A percentile compares a stretch with the other conserved stretches of the same genome.
phyloP scores from a whole-genome alignment of 768 basidiomycete genomes.

The Rhodosporidiobolus sp. region DNA sequence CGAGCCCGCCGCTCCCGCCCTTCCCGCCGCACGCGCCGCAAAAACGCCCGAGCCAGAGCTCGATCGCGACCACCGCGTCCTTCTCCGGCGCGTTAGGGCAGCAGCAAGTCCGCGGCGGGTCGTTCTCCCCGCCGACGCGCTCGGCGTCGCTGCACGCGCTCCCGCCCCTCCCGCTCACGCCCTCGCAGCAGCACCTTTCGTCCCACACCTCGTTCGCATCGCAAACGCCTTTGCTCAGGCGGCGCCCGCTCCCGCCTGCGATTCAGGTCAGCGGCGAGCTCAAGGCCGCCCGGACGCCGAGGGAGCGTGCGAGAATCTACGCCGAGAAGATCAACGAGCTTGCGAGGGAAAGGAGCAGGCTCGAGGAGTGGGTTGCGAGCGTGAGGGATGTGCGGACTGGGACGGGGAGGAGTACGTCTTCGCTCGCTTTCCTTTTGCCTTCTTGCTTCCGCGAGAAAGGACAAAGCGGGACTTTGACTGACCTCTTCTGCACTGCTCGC shows the following conservation, averaged over 20 bases:
- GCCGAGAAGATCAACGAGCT: slow-evolving; percentile 80
- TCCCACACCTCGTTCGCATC: neutral
- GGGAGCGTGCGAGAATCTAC: slow-evolving; percentile 71
- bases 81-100: neutral
- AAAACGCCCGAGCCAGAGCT: slow-evolving; percentile 9
- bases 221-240: slow-evolving; percentile 21
- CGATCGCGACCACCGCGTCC: neutral
- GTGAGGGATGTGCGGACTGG: slow-evolving; percentile 41
- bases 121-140: neutral
- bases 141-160: neutral
- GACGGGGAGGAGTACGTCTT: slow-evolving; percentile 1
- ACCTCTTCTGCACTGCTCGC: rapidly evolving
- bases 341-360: slow-evolving; percentile 68
- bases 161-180: neutral
- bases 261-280: slow-evolving; percentile 55
- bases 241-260: slow-evolving; percentile 61
- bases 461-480: no score
- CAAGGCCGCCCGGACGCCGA: slow-evolving; percentile 55
- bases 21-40: neutral
- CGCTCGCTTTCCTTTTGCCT: neutral
- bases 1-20: neutral
- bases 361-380: slow-evolving; percentile 69
- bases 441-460: no score
- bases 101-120: no score
- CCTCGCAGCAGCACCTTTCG: no score